Percentiles rank a stretch among this genome's conserved stretches.
Conservation (phyloP, 2,329 filamentous ascomycete genomes). For the Penicillium sp. region DNA sequence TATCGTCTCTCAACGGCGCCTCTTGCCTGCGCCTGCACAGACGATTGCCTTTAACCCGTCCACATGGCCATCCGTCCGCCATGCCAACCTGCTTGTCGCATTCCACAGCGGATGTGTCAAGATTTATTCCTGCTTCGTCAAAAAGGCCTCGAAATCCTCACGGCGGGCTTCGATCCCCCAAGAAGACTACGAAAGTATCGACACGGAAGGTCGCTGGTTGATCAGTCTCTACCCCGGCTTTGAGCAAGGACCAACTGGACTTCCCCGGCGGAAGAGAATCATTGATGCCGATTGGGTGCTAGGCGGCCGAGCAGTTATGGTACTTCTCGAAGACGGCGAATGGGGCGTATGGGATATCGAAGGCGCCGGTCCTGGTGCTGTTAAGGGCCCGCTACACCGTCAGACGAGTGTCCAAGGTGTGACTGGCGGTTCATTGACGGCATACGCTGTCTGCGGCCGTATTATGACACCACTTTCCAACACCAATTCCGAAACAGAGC, state of each 20-base stretch:
- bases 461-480: slow-evolving; percentile 34
- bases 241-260: slow-evolving; percentile 30
- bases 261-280: slow-evolving; percentile 43
- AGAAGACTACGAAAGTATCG: slow-evolving; percentile 33
- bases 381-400: slow-evolving; percentile 41
- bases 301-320: slow-evolving; percentile 46
- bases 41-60: slow-evolving; percentile 56
- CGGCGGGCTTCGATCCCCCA: slow-evolving; percentile 33
- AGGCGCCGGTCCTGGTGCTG: slow-evolving; percentile 43
- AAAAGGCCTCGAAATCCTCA: slow-evolving; percentile 26
- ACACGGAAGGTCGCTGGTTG: slow-evolving; percentile 45
- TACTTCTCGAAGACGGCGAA: slow-evolving; percentile 48
- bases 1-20: slow-evolving; percentile 47
- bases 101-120: slow-evolving; percentile 58
- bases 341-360: slow-evolving; percentile 54
- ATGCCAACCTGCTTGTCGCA: slow-evolving; percentile 56
- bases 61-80: slow-evolving; percentile 52
- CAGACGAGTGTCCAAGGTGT: slow-evolving; percentile 42
- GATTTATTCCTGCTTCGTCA: slow-evolving; percentile 55
- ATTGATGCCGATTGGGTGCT: slow-evolving; percentile 50
- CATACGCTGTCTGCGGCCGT: slow-evolving; percentile 45
- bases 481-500: slow-evolving; percentile 29
- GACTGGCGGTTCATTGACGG: slow-evolving; percentile 41
- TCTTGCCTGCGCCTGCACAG: slow-evolving; percentile 51
- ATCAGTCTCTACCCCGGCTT: slow-evolving; percentile 47